Conservation (phyloP, 331 rosid species). For the Rosa hybrid region DNA sequence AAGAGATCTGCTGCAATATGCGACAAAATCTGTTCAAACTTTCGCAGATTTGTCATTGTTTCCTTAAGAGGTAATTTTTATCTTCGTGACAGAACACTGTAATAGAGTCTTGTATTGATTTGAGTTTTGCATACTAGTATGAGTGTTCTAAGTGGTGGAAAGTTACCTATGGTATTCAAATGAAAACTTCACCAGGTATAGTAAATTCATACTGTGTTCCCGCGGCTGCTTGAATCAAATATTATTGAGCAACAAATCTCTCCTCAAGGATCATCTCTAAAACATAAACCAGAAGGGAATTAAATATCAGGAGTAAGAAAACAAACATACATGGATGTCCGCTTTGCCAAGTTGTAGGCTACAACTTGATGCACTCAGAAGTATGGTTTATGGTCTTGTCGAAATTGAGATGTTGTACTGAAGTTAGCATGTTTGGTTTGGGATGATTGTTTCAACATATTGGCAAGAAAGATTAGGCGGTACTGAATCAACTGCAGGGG, state of each 20-base stretch:
- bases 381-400: background rate
- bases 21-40: background rate
- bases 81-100: background rate
- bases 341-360: background rate
- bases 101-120: slow-evolving; percentile 2
- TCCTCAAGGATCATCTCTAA: background rate
- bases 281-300: background rate
- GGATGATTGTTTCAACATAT: background rate
- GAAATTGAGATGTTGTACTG: background rate
- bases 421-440: background rate
- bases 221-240: background rate
- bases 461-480: background rate
- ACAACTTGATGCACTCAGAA: background rate
- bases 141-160: slow-evolving; percentile 9
- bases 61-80: background rate
- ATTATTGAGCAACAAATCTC: background rate
- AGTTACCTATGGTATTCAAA: slow-evolving; percentile 7
- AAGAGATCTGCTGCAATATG: slow-evolving; percentile 1
- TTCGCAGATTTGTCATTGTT: slow-evolving; percentile 19
- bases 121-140: background rate
- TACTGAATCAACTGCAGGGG: background rate
- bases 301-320: background rate
- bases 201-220: slow-evolving; percentile 1
- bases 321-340: background rate
- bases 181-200: background rate